Percentiles rank a stretch among this genome's conserved stretches.
These are phyloP conservation scores for Floccularia luteovirens DNA, from an alignment of 768 basidiomycete species.

Conservation along the genomic window DNA sequence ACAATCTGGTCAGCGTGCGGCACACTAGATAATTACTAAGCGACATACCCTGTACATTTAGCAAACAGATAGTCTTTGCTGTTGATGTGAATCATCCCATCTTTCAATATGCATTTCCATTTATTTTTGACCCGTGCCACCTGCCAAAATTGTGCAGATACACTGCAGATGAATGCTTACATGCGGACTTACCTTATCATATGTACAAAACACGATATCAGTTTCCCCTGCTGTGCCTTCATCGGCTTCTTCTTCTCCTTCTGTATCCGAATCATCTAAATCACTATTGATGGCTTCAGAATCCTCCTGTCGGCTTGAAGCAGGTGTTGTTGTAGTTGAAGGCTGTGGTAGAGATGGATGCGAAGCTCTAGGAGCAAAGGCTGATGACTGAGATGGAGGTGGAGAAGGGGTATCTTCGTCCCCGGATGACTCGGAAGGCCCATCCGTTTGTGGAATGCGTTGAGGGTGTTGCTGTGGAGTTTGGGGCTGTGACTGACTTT, in stretches of 20 bases:
- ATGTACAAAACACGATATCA: slow-evolving; percentile 97
- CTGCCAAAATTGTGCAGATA: slow-evolving; percentile 28
- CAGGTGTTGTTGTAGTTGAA: slow-evolving; percentile 21
- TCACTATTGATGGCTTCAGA: slow-evolving; percentile 94
- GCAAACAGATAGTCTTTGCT: slow-evolving; percentile 97
- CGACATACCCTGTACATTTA: slow-evolving; percentile 92
- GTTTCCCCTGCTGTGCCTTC: slow-evolving; percentile 67
- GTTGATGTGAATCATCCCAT: slow-evolving; percentile 95
- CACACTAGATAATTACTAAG: too few species aligned
- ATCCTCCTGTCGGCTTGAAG: slow-evolving; percentile 34
- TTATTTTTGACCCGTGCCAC: slow-evolving; percentile 99
- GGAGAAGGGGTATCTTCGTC: slow-evolving; percentile 59
- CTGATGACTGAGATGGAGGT: slow-evolving; percentile 43
- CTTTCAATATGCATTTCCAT: slow-evolving; percentile 98
- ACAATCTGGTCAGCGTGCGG: slow-evolving; percentile 3
- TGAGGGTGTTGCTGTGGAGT: slow-evolving; percentile 10
- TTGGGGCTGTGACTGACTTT: slow-evolving; percentile 14
- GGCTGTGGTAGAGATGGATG: slow-evolving; percentile 77
- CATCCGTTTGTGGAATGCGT: slow-evolving; percentile 73
- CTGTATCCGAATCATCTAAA: slow-evolving; percentile 90
- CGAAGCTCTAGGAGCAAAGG: slow-evolving; percentile 61
- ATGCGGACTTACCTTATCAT: slow-evolving; percentile 74
- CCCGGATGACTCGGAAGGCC: slow-evolving; percentile 65
- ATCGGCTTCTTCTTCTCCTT: slow-evolving; percentile 77
- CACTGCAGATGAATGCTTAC: slow-evolving; percentile 4